phyloP scores from a whole-genome alignment of 352 stramenopile genomes.

The Pythium angustatum region DNA sequence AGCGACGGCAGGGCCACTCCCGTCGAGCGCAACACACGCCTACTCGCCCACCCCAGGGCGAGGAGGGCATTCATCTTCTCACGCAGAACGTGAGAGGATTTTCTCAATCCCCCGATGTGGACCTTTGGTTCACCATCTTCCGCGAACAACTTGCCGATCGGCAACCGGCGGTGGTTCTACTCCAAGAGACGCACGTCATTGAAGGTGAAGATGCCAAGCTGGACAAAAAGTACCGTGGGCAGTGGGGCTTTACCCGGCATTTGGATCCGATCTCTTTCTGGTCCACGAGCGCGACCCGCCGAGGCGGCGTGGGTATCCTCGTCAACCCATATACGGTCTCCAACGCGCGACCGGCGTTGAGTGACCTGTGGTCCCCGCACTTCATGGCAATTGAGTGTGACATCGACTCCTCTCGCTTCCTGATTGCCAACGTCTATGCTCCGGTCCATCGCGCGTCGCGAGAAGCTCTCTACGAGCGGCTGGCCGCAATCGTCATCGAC shows the following conservation, averaged over 20 bases:
- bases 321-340: constrained; percentile 1
- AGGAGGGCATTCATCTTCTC: not conserved
- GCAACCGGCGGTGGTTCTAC: not conserved
- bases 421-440: constrained; percentile 5
- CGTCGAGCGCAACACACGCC: too few species aligned
- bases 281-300: not conserved
- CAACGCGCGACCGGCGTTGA: not conserved
- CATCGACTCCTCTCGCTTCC: not conserved
- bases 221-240: not conserved
- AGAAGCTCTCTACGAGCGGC: not conserved
- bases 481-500: too few species aligned
- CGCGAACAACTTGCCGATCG: not conserved
- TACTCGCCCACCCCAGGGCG: too few species aligned
- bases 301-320: not conserved
- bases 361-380: not conserved
- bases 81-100: constrained; percentile 2
- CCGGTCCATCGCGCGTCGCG: not conserved
- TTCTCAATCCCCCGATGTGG: not conserved
- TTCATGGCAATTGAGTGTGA: not conserved
- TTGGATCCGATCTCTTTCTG: not conserved
- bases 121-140: not conserved
- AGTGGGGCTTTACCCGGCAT: not conserved
- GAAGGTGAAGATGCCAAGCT: not conserved
- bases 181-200: constrained; percentile 5
- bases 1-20: too few species aligned